phyloP scores from a whole-genome alignment of 2,329 filamentous ascomycete genomes.

The Calonectria fujianensis region DNA sequence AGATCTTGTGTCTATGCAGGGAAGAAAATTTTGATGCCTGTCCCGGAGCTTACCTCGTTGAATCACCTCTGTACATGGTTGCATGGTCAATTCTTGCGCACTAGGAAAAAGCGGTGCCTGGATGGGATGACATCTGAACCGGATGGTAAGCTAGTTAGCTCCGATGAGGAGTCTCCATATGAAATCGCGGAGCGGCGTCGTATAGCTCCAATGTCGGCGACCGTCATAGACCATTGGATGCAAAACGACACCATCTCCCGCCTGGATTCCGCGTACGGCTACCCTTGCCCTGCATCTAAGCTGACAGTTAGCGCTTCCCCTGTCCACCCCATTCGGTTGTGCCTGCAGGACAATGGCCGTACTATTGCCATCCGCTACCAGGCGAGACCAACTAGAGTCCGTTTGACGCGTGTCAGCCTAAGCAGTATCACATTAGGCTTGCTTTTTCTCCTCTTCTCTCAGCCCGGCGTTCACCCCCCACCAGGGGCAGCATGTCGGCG shows the following conservation, averaged over 20 bases:
- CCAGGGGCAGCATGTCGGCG: neutral
- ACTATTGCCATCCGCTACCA: conserved; percentile 15
- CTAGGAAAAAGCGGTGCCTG: neutral
- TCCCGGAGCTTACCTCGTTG: conserved; percentile 14
- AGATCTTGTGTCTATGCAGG: neutral
- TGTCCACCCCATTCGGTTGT: conserved; percentile 3
- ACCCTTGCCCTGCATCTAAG: conserved; percentile 13
- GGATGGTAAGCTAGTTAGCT: neutral
- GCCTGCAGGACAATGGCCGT: conserved; percentile 9
- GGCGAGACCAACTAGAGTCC: neutral
- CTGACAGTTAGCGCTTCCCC: conserved; percentile 16
- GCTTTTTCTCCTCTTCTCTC: neutral
- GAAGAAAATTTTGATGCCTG: neutral
- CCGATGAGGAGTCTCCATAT: neutral
- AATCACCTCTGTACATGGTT: neutral
- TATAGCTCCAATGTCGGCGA: no score
- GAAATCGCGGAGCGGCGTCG: neutral
- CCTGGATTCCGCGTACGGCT: neutral
- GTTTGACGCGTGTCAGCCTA: conserved; percentile 3
- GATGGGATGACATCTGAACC: neutral
- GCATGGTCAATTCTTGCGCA: neutral
- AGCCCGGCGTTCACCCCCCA: neutral
- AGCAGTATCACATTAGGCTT: neutral
- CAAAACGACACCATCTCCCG: conserved; percentile 14
- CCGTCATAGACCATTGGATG: neutral